Base-by-base conservation (phyloP, 352 stramenopile species). In the Pythium guiyangense region DNA sequence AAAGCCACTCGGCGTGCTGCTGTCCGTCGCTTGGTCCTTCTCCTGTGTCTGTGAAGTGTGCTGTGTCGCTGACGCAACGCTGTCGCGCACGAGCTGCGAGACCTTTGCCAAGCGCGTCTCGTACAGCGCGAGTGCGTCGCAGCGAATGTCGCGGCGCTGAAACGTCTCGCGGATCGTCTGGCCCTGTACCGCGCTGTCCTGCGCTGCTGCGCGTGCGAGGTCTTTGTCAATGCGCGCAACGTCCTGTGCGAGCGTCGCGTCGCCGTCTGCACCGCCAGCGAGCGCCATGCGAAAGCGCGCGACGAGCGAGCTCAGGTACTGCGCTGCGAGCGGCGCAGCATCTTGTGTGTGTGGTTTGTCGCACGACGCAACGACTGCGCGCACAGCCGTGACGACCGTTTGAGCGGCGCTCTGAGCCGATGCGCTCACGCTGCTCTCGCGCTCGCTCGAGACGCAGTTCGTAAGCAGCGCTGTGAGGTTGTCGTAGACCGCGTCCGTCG, bases 81-180 rank as follows among this genome's bases (percentile, higher is more conserved):
- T 70, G 15, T 78, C 64, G 20, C 74, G 49, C 9, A 84, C 73
- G 18, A 87, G 57, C 45, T 77, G 47, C 3, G 60, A 60, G 10
- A 87, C 60, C 26, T 67, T 75, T 35, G 66, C 56, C 17, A 87
- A 66, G 0, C 75, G 69, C 25, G 45, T 47, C 37, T 81, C 66
- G 59, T 90, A 79, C 45, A 91, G 48, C 15, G 40, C 42, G 25
- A 93, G 51, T 11, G 80, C 74, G 26, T 93, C 84, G 46, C 78
- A 89, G 15, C 84, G 77, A 31, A 94, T 67, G 52, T 94, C 84
- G 2, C 84, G 73, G 18, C 84, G 70, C 60, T 86, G 70, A 62
- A 94, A 94, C 31, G 79, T 87, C 26, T 92, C 79, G 2, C 81
- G 84, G 31, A 94, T 94, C 0, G 71, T 79, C 53, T 90, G 75